phyloP scores from a whole-genome alignment of 2,329 filamentous ascomycete genomes.

The Fusarium siculi region DNA sequence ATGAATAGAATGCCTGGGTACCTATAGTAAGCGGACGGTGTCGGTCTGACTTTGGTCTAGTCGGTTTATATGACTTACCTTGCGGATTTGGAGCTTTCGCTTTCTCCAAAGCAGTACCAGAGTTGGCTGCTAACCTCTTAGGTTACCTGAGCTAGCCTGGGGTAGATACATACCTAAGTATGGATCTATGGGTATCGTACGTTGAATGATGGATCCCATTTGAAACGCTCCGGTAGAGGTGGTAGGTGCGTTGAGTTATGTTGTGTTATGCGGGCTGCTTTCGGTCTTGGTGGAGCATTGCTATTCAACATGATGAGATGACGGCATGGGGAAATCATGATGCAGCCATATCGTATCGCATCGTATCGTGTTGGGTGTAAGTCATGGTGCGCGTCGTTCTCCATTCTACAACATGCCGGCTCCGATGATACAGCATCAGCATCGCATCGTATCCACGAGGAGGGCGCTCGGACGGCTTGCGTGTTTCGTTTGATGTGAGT shows the following conservation, averaged over 20 bases:
- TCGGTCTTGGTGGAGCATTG: slow-evolving; percentile 17
- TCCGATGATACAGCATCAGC: slow-evolving; percentile 27
- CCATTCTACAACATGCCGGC: slow-evolving; percentile 21
- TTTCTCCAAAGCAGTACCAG: neutral
- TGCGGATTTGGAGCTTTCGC: slow-evolving; percentile 2
- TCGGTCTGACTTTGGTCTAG: slow-evolving; percentile 8
- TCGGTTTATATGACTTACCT: neutral
- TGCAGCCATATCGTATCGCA: slow-evolving; percentile 33
- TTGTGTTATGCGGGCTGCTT: slow-evolving; percentile 3
- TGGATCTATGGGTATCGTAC: slow-evolving; percentile 13
- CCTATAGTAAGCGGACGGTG: slow-evolving; percentile 8
- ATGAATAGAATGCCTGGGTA: slow-evolving; percentile 1
- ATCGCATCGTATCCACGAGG: slow-evolving; percentile 32
- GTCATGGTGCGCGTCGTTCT: neutral
- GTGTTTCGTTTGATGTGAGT: slow-evolving; percentile 13
- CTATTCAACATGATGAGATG: slow-evolving; percentile 20
- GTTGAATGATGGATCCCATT: slow-evolving; percentile 26
- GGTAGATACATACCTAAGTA: neutral
- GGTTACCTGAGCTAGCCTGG: neutral
- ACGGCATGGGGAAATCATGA: slow-evolving; percentile 38
- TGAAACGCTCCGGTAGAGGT: slow-evolving; percentile 29
- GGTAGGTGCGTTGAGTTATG: slow-evolving; percentile 13
- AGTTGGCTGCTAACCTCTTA: neutral
- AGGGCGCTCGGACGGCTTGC: slow-evolving; percentile 35
- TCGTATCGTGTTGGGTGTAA: neutral